Percentiles rank a stretch among this genome's conserved stretches.
phyloP scores from a whole-genome alignment of 1,284 basidiomycete species.

The Thelephora terrestris region DNA sequence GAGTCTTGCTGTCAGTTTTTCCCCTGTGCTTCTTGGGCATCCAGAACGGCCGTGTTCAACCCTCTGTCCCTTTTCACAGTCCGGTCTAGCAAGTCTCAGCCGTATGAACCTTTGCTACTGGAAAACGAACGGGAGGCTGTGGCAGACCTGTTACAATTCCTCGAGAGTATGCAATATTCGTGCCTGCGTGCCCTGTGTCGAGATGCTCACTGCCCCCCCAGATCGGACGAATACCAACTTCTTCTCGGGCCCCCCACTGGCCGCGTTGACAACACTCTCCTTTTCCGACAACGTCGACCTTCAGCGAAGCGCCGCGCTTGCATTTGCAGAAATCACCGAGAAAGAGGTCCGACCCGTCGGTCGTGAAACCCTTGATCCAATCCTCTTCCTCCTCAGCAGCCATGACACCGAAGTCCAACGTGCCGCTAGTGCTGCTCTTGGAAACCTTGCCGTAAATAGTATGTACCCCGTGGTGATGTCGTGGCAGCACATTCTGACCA shows the following conservation, averaged over 20 bases:
- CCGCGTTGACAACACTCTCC: constrained; percentile 92
- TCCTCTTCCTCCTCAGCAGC: constrained; percentile 93
- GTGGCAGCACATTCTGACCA: constrained; percentile 8
- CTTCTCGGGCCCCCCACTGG: constrained; percentile 87
- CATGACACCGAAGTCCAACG: constrained; percentile 99
- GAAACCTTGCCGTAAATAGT: constrained; percentile 98
- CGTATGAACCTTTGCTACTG: constrained; percentile 88
- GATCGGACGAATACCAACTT: constrained; percentile 96
- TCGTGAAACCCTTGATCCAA: constrained; percentile 95
- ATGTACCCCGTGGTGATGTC: constrained; percentile 27
- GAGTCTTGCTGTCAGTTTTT: constrained; percentile 60
- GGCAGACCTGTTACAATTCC: constrained; percentile 93
- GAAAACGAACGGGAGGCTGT: constrained; percentile 99
- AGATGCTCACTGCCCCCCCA: constrained; percentile 22
- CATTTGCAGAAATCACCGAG: constrained; percentile 99
- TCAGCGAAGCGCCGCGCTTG: constrained; percentile 94
- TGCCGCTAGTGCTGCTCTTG: constrained; percentile 96
- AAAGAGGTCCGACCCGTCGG: constrained; percentile 98
- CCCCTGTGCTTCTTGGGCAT: constrained; percentile 8
- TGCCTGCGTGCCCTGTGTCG: neutral
- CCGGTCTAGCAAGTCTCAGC: constrained; percentile 68
- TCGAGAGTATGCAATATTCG: constrained; percentile 71
- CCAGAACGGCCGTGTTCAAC: constrained; percentile 8
- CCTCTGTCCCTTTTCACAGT: constrained; percentile 31
- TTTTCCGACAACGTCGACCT: constrained; percentile 99